Conservation (phyloP, 1,284 basidiomycete species). For the Pyrrhoderma lamaoense region DNA sequence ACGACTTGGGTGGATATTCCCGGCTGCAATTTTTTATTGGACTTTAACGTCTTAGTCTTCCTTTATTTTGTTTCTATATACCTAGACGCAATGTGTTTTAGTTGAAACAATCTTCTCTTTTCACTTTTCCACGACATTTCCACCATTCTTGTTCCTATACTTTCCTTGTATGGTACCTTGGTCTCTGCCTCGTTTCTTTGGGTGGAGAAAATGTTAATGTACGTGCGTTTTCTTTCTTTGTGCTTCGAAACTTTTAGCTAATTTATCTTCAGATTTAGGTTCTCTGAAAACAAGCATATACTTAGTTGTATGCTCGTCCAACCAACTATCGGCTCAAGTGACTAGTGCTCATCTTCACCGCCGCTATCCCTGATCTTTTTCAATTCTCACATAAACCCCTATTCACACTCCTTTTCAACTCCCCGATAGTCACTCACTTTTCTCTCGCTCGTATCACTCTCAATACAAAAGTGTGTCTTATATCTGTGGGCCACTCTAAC, state of each 20-base stretch:
- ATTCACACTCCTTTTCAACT: not conserved
- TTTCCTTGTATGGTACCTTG: slow-evolving; percentile 1
- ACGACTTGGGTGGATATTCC: not conserved
- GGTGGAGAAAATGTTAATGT: slow-evolving; percentile 13
- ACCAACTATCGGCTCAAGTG: too few species aligned
- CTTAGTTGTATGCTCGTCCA: too few species aligned
- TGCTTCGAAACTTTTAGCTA: not conserved
- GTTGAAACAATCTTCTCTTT: slow-evolving; percentile 9
- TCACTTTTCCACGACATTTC: not conserved
- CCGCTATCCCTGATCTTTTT: not conserved
- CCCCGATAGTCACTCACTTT: not conserved
- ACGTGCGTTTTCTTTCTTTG: not conserved
- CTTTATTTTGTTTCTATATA: slow-evolving; percentile 15
- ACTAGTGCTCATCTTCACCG: too few species aligned
- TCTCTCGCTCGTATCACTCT: not conserved
- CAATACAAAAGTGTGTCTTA: not conserved
- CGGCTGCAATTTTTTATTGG: not conserved
- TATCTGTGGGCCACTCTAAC: not conserved
- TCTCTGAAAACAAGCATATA: not conserved
- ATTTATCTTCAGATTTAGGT: not conserved
- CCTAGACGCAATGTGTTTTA: slow-evolving; percentile 18
- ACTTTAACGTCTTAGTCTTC: slow-evolving; percentile 5
- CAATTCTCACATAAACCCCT: not conserved
- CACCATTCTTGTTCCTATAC: not conserved
- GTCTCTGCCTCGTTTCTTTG: not conserved